Evolutionary conservation across 345 rosid genomes (phyloP), one percentile per base, ranked within the genome.

Genomic region (Gossypium australe): DNA sequence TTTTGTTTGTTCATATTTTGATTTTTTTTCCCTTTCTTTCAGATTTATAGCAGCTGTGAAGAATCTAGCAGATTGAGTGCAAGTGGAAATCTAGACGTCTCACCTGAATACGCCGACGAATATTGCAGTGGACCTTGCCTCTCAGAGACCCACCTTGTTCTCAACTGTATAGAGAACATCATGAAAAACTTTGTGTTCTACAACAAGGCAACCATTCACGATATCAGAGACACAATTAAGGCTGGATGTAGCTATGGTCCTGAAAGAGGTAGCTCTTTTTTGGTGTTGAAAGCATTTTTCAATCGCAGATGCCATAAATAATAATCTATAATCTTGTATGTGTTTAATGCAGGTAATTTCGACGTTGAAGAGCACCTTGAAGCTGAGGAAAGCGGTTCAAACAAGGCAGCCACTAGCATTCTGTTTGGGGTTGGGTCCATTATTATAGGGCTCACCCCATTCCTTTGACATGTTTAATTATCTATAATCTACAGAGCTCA

Each of bases 111-210:
- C 9, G 72, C 85, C 2, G 86, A 88, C 3, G 68, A 70, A 49
- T 95, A 85, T 80, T 95, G 99, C 79, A 63, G 8, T 2, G 99
- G 99, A 51, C 90, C 97, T 13, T 95, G 99, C 84, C 78, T 87
- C 56, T 9, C 83, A 0, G 98, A 93, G 82, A 93, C 97, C 41
- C 78, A 89, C 80, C 73, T 93, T 78, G 93, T 87, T 76, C 90
- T 95, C 24, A 53, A 75, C 55, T 95, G 99, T 82, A 73, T 93
- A 17, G 88, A 91, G 38, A 75, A 77, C 73, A 71, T 95, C 49
- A 51, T 90, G 81, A 61, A n/a, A 27, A 75, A 89, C 83, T 95
- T 89, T 72, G 8, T 71, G 63, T 93, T 95, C 85, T 85, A 84
- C 79, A 95, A 93, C 65, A 85, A 71, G 51, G 97, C 99, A 57